Evolutionary conservation across 2,329 filamentous ascomycete genomes (phyloP).

Genomic region (Phaeosphaeria sp.): DNA sequence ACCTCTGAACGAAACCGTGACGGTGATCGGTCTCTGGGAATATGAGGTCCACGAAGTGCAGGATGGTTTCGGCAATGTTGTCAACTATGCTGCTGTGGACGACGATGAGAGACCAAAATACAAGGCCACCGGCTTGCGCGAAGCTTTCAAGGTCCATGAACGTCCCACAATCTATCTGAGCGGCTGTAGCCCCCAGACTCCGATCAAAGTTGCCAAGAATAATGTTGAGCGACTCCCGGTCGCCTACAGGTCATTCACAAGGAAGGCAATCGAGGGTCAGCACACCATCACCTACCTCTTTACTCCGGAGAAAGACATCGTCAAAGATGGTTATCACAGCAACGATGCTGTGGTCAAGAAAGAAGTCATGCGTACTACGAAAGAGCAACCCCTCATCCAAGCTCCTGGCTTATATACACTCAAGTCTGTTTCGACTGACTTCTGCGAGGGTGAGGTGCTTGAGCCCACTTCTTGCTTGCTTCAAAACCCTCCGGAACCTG

Average conservation of each 20-base stretch:
- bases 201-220: conserved; percentile 83
- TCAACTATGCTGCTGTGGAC: conserved; percentile 71
- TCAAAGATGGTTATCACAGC: conserved; percentile 71
- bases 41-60: conserved; percentile 92
- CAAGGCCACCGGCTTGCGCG: conserved; percentile 70
- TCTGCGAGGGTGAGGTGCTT: conserved; percentile 85
- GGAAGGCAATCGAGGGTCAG: conserved; percentile 66
- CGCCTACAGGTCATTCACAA: conserved; percentile 67
- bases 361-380: conserved; percentile 66
- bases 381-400: conserved; percentile 72
- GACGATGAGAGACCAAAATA: conserved; percentile 70
- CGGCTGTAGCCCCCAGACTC: conserved; percentile 79
- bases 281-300: conserved; percentile 84
- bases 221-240: conserved; percentile 73
- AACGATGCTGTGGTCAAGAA: conserved; percentile 64
- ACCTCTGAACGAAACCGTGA: conserved; percentile 88
- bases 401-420: conserved; percentile 87
- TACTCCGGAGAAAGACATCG: conserved; percentile 74
- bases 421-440: conserved; percentile 77
- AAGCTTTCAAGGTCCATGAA: conserved; percentile 85
- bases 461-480: conserved; percentile 94
- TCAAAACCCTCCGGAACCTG: conserved; percentile 88
- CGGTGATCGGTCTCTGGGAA: conserved; percentile 78
- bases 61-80: conserved; percentile 86
- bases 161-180: conserved; percentile 75